A percentile compares a stretch with the other conserved stretches of the same genome.
Evolutionary conservation across 768 basidiomycete species (phyloP).

Genomic region (Xanthoconium purpureum): DNA sequence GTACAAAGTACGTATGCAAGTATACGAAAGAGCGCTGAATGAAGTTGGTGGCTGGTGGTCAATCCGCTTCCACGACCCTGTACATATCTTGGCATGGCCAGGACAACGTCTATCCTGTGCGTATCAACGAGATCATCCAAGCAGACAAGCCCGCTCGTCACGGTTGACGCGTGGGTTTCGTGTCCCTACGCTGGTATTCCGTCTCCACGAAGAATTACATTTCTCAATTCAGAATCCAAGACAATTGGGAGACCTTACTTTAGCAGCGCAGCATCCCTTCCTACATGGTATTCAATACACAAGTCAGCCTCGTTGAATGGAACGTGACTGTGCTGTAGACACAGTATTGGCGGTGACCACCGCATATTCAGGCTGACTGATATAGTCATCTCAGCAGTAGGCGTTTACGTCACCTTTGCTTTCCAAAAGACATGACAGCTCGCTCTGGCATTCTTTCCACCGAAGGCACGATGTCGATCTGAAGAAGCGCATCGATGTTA

Average conservation of each 20-base stretch:
- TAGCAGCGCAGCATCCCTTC: slow-evolving; percentile 36
- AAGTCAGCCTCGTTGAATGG: slow-evolving; percentile 44
- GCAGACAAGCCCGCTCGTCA: neutral
- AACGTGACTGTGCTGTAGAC: slow-evolving; percentile 26
- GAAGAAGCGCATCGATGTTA: slow-evolving; percentile 53
- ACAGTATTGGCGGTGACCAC: slow-evolving; percentile 18
- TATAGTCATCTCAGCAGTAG: neutral
- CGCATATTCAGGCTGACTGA: slow-evolving; percentile 1
- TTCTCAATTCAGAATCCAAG: slow-evolving; percentile 6
- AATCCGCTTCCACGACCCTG: neutral
- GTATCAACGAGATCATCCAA: neutral
- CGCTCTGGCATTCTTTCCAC: slow-evolving; percentile 51
- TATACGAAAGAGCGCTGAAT: neutral
- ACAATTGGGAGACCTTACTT: slow-evolving; percentile 43
- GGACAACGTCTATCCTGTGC: slow-evolving; percentile 5
- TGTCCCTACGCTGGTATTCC: neutral
- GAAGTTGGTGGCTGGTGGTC: neutral
- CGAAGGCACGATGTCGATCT: slow-evolving; percentile 39
- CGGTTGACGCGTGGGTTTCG: neutral
- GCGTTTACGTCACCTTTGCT: slow-evolving; percentile 1
- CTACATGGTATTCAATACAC: slow-evolving; percentile 37
- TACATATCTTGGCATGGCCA: neutral
- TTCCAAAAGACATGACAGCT: neutral
- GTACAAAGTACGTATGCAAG: neutral
- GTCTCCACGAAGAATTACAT: slow-evolving; percentile 4